phyloP scores from a whole-genome alignment of 1,284 basidiomycete species.

The Acaromyces ingoldii region DNA sequence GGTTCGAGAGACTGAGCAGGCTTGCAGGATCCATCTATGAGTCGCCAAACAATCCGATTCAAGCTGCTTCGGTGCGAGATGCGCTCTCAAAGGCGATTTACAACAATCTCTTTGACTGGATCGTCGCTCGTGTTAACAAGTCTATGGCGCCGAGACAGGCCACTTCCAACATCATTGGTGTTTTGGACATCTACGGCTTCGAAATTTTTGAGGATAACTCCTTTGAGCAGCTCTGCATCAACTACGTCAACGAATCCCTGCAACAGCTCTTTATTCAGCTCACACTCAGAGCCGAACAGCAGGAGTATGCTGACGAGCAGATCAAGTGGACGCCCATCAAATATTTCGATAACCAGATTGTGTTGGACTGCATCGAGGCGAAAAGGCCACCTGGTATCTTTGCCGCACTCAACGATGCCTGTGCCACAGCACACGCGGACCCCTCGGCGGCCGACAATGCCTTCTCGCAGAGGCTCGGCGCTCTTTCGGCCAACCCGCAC shows the following conservation, averaged over 20 bases:
- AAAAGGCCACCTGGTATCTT: conserved; percentile 94
- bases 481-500: conserved; percentile 59
- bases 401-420: conserved; percentile 95
- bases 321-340: conserved; percentile 99
- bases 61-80: conserved; percentile 81
- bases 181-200: conserved; percentile 85
- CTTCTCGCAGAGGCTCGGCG: conserved; percentile 83
- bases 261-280: conserved; percentile 98
- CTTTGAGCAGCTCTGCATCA: conserved; percentile 98
- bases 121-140: conserved; percentile 88
- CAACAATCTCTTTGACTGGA: conserved; percentile 99
- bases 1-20: too few relatives aligned
- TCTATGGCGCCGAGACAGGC: conserved; percentile 79
- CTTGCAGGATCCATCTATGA: conserved; percentile 95
- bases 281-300: conserved; percentile 97
- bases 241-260: conserved; percentile 98
- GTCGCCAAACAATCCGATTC: conserved; percentile 88
- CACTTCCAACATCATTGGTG: conserved; percentile 83
- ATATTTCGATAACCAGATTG: conserved; percentile 60
- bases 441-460: conserved; percentile 93
- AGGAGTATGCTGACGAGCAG: conserved; percentile 95
- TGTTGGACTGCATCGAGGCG: conserved; percentile 97
- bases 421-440: conserved; percentile 96
- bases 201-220: conserved; percentile 99
- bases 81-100: conserved; percentile 94